Evolutionary conservation across 805 yeast species (phyloP).

Genomic region (Teunomyces aglyptinius): DNA sequence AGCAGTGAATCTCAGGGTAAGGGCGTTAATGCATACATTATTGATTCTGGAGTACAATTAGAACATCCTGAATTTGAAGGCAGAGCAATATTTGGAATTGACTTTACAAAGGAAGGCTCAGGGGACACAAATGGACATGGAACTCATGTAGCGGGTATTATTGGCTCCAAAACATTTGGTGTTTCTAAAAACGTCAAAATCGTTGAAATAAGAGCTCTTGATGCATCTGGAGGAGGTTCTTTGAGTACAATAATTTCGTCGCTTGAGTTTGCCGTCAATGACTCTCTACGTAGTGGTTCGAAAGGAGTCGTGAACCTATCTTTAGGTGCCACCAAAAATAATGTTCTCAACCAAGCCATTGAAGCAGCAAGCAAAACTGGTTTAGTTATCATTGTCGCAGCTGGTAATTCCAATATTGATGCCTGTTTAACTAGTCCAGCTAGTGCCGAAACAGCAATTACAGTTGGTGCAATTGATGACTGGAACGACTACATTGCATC

Average conservation of each 20-base stretch:
- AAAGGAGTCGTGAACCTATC: slow-evolving; percentile 75
- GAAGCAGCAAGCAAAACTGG: slow-evolving; percentile 75
- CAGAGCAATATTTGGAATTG: slow-evolving; percentile 57
- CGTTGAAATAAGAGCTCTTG: slow-evolving; percentile 74
- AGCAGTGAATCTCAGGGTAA: slow-evolving; percentile 48
- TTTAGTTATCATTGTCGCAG: slow-evolving; percentile 72
- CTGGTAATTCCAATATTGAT: slow-evolving; percentile 76
- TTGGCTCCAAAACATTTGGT: slow-evolving; percentile 78
- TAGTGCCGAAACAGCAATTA: slow-evolving; percentile 64
- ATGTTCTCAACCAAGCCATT: slow-evolving; percentile 70
- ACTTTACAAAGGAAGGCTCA: slow-evolving; percentile 57
- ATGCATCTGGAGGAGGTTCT: slow-evolving; percentile 66
- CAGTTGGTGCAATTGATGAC: slow-evolving; percentile 90
- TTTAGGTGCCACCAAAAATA: slow-evolving; percentile 69
- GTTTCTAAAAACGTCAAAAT: slow-evolving; percentile 67
- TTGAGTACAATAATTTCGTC: slow-evolving; percentile 64
- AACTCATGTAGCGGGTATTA: slow-evolving; percentile 88
- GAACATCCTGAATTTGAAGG: slow-evolving; percentile 65
- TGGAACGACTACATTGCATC: slow-evolving; percentile 63
- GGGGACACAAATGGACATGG: slow-evolving; percentile 89
- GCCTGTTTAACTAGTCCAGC: slow-evolving; percentile 91
- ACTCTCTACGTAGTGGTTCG: slow-evolving; percentile 33
- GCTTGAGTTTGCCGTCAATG: slow-evolving; percentile 65
- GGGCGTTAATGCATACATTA: slow-evolving; percentile 68
- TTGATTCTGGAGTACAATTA: slow-evolving; percentile 78